Base-by-base conservation (phyloP, 768 basidiomycete genomes). In the Boletus rex-veris region DNA sequence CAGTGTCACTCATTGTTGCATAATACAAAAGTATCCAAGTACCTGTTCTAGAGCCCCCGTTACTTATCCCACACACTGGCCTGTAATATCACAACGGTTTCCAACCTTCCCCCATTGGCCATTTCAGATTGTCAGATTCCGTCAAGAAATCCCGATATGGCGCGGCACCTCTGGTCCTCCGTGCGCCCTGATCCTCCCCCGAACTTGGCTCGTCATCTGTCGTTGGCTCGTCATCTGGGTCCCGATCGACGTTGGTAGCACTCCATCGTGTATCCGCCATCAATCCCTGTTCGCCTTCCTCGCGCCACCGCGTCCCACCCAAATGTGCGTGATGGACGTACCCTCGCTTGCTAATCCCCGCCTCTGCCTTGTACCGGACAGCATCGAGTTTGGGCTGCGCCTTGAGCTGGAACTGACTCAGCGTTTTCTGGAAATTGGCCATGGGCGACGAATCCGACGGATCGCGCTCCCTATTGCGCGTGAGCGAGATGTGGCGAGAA, bases 331-430 rank as follows among this genome's bases (percentile, higher is more conserved):
- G 73, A 37, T 70, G 66, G 35, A 86, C 78, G 58, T 78, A 88
- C 38, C 85, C 86, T 5, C 84, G 73, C 59, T 73, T 73, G 55
- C 76, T 82, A 31, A 88, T 60, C 16, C 85, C 86, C 18, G 85
- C 86, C 66, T 88, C 86, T 0, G 85, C 86, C 68, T 88, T 88
- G 68, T 80, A 88, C 55, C 83, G 71, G 24, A 83, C 85, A 30
- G 80, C 79, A 52, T 87, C 85, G 24, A 86, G 64, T 41, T 71
- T 77, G 0, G 84, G 84, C 61, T 81, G 77, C 12, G 74, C 74
- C 18, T 62, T 64, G 48, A 68, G 65, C n/a, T 72, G 72, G 9
- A 77, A 61, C 31, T 64, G 63, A 10, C 62, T 72, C 45, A 82
- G 58, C 51, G 78, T 78, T 26, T 73, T 71, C 58, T 80, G 78